Conservation (phyloP, 23 red algal genomes). For the Agarophyton chilense region DNA sequence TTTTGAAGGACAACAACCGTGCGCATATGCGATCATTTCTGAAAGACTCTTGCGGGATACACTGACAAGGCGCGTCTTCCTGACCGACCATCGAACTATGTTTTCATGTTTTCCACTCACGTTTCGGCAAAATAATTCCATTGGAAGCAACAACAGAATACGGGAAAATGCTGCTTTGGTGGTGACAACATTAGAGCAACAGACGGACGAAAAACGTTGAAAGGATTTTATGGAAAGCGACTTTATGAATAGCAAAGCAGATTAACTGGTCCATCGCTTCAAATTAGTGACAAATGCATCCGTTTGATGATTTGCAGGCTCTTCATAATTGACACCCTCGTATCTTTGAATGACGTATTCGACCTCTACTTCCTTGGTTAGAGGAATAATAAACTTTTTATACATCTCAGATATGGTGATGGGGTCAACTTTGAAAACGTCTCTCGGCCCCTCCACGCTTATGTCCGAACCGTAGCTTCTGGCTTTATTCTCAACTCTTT, state of each 20-base stretch:
- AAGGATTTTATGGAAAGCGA: too few species aligned
- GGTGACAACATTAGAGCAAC: too few species aligned
- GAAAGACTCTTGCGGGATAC: too few species aligned
- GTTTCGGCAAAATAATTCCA: too few species aligned
- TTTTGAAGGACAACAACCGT: too few species aligned
- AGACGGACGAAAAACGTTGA: too few species aligned
- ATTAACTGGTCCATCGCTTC: not conserved
- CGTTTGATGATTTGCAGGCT: not conserved
- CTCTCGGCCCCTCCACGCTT: conserved; percentile 51
- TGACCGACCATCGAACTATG: too few species aligned
- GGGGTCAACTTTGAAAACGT: conserved; percentile 86
- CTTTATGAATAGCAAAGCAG: not conserved
- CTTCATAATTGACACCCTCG: conserved; percentile 5
- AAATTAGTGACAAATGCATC: not conserved
- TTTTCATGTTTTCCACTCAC: too few species aligned
- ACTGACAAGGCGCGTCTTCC: too few species aligned
- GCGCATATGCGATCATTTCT: too few species aligned
- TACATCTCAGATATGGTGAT: conserved; percentile 80
- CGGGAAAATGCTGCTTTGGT: too few species aligned
- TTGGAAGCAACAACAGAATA: too few species aligned
- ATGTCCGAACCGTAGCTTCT: conserved; percentile 84
- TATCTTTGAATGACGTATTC: conserved; percentile 82
- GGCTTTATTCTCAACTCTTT: conserved; percentile 90
- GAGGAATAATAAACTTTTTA: conserved; percentile 91
- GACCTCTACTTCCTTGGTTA: conserved; percentile 98